Evolutionary conservation across 176 grass and related monocot genomes (phyloP).

Genomic region (Otatea glauca): DNA sequence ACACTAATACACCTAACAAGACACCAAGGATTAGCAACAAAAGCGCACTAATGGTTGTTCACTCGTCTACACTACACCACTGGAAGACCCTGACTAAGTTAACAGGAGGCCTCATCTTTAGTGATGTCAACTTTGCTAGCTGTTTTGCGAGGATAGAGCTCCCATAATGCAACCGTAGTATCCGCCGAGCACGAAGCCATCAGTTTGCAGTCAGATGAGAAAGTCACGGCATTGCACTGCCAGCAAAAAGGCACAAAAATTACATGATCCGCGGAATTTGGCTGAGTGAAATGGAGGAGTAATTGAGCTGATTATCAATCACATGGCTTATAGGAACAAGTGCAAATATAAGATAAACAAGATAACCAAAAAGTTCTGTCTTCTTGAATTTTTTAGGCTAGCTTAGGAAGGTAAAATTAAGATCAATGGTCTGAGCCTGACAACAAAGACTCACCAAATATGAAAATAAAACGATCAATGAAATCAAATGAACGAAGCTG

Average conservation of each 20-base stretch:
- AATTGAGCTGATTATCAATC: not conserved
- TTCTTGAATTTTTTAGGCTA: not conserved
- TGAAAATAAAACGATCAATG: not conserved
- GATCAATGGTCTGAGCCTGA: not conserved
- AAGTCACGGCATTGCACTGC: constrained; percentile 80
- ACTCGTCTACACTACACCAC: not conserved
- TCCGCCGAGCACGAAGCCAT: constrained; percentile 91
- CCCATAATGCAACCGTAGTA: constrained; percentile 76
- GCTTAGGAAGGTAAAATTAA: not conserved
- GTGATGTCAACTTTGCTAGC: not conserved
- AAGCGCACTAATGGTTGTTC: not conserved
- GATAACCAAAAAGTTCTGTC: not conserved
- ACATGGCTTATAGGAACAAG: not conserved
- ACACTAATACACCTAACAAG: no score
- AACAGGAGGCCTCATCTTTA: not conserved
- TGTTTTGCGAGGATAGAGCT: constrained; percentile 72
- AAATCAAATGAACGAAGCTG: constrained; percentile 16
- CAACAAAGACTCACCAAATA: not conserved
- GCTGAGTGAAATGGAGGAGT: not conserved
- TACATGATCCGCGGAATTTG: constrained; percentile 1
- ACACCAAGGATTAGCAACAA: not conserved
- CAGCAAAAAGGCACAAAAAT: constrained; percentile 1
- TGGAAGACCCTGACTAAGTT: not conserved
- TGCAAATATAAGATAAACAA: not conserved
- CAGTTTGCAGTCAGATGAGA: constrained; percentile 75